These are phyloP conservation scores for Taiwanofungus camphoratus DNA, from an alignment of 1,284 basidiomycete species.

Conservation along the genomic window DNA sequence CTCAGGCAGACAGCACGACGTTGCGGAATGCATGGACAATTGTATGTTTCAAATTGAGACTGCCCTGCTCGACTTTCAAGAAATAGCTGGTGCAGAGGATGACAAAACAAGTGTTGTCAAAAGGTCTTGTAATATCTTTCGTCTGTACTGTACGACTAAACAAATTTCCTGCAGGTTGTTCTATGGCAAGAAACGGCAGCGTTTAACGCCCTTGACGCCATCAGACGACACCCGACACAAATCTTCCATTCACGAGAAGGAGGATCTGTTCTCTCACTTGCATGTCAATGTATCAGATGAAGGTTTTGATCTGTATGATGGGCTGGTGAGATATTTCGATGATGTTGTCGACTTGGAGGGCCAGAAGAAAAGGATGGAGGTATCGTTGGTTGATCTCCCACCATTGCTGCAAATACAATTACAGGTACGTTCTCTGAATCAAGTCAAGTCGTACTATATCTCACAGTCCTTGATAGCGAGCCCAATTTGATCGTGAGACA, in stretches of 20 bases:
- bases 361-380: slow-evolving; percentile 82
- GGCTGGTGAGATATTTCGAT: slow-evolving; percentile 88
- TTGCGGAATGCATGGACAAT: slow-evolving; percentile 98
- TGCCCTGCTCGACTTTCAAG: slow-evolving; percentile 76
- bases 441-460: background rate
- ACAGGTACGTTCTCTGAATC: slow-evolving; percentile 49
- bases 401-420: slow-evolving; percentile 93
- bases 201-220: slow-evolving; percentile 55
- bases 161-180: slow-evolving; percentile 55
- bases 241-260: slow-evolving; percentile 72
- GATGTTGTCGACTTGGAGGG: slow-evolving; percentile 89
- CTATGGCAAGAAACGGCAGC: slow-evolving; percentile 76
- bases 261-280: slow-evolving; percentile 90
- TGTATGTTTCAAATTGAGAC: slow-evolving; percentile 98
- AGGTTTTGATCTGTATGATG: slow-evolving; percentile 89
- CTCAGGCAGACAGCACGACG: slow-evolving; percentile 94
- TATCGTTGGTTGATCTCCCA: slow-evolving; percentile 82
- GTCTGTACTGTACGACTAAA: background rate
- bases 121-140: slow-evolving; percentile 38
- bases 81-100: slow-evolving; percentile 44
- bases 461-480: slow-evolving; percentile 51
- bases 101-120: slow-evolving; percentile 75
- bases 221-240: slow-evolving; percentile 39
- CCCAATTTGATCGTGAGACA: slow-evolving; percentile 92
- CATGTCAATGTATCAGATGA: slow-evolving; percentile 91